These are phyloP conservation scores for Rosa lucieae DNA, from an alignment of 306 rosid genomes.

Conservation along the genomic window DNA sequence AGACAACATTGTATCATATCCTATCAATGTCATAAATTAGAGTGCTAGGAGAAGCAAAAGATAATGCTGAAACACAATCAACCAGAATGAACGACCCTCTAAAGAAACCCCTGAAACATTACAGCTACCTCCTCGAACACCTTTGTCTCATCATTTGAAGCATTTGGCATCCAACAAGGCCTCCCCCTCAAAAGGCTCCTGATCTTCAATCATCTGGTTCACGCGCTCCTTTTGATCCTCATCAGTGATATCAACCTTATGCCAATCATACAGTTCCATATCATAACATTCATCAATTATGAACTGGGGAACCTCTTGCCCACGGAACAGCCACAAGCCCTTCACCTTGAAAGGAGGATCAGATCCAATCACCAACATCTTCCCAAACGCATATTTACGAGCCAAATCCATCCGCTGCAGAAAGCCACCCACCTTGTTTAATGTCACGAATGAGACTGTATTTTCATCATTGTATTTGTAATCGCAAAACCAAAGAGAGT, in stretches of 20 bases:
- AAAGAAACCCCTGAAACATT: background rate
- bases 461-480: constrained; percentile 81
- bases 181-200: constrained; percentile 79
- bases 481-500: constrained; percentile 80
- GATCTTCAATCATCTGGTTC: constrained; percentile 79
- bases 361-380: constrained; percentile 80
- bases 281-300: constrained; percentile 75
- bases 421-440: constrained; percentile 79
- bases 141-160: constrained; percentile 53
- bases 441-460: constrained; percentile 71
- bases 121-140: background rate
- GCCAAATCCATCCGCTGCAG: constrained; percentile 88
- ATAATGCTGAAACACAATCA: background rate
- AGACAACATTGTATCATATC: background rate
- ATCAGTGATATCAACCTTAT: constrained; percentile 62
- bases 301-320: constrained; percentile 69
- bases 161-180: constrained; percentile 81
- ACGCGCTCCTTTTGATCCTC: constrained; percentile 71
- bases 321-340: constrained; percentile 88
- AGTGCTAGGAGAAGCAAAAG: background rate
- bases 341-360: constrained; percentile 77
- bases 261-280: constrained; percentile 82
- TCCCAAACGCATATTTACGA: constrained; percentile 77
- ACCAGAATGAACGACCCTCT: background rate
- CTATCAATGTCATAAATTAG: background rate